Evolutionary conservation across 2,329 filamentous ascomycete species (phyloP), one percentile per base, ranked within the genome.

Genomic region (Fusarium sp.): DNA sequence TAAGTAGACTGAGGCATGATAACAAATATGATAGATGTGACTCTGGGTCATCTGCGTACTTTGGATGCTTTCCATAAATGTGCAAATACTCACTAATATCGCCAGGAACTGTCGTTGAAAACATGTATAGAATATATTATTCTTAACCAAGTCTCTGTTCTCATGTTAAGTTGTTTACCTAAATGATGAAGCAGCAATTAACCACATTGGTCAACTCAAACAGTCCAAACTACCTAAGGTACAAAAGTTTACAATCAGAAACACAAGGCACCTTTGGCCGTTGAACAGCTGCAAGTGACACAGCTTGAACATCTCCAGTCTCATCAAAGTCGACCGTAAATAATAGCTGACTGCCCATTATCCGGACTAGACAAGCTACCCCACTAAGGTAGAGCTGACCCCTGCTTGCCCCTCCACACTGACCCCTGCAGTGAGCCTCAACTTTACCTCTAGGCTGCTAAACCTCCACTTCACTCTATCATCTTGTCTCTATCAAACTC

Each of bases 331-430:
- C 20, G n/a, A 28, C 11, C 31, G 29, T 37, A 29, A 24, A 41
- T 42, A 21, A 41, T 35, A 33, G 23, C 35, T 38, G 52, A 37
- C 59, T 66, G 24, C 24, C 31, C 46, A 47, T 54, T 66, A 65
- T n/a, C n/a, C n/a, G n/a, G n/a, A 54, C 24, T 8, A 24, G 46
- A 48, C 43, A 66, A 69, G 57, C 71, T 74, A 70, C 71, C 72
- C 68, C 71, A 46, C 70, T 71, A n/a, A n/a, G n/a, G n/a, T n/a
- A 58, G 46, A 74, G 69, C 72, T 72, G 47, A 57, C 55, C 67
- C 70, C 61, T 69, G 68, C 47, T 50, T 63, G 68, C 69, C 68
- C 69, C 68, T 71, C 69, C 69, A 67, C 61, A 63, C 42, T 64
- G 50, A 56, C 53, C 57, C 65, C 61, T 46, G 33, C 42, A 57